A percentile compares a stretch with the other conserved stretches of the same genome.
Evolutionary conservation across 371 early-diverging fungal genomes (phyloP).

Genomic region (Mortierella sp.): DNA sequence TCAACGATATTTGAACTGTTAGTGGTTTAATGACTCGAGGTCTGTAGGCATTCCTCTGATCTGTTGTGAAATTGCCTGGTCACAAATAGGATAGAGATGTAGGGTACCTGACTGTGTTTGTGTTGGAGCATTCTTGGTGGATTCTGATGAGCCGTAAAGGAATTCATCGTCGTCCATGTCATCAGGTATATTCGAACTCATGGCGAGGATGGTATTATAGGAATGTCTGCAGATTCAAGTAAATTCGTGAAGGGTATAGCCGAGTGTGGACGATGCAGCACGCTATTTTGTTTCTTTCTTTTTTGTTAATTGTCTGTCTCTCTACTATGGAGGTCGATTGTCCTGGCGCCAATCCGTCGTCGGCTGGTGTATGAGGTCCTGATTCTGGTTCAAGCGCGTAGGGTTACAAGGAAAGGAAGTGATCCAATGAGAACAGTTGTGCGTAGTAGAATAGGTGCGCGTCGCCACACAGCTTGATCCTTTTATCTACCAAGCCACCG

Average conservation of each 20-base stretch:
- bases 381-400: not conserved
- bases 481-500: not conserved
- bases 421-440: not conserved
- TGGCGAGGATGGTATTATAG: conserved; percentile 1
- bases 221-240: not conserved
- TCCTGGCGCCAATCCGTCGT: not conserved
- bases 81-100: not conserved
- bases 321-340: not conserved
- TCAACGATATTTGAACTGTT: not conserved
- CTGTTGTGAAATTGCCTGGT: not conserved
- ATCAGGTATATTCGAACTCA: conserved; percentile 48
- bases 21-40: not conserved
- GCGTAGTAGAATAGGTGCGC: too few species aligned
- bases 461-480: not conserved
- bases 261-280: not conserved
- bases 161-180: conserved; percentile 57
- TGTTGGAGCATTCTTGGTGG: conserved; percentile 13
- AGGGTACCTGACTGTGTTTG: conserved; percentile 22
- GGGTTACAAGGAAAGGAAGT: not conserved
- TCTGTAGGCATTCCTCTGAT: not conserved
- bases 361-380: not conserved
- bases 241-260: conserved; percentile 1
- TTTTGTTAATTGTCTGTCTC: not conserved
- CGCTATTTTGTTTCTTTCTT: not conserved
- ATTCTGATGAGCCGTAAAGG: conserved; percentile 44